Base-by-base conservation (phyloP, 345 rosid species). In the Ceriops decandra region DNA sequence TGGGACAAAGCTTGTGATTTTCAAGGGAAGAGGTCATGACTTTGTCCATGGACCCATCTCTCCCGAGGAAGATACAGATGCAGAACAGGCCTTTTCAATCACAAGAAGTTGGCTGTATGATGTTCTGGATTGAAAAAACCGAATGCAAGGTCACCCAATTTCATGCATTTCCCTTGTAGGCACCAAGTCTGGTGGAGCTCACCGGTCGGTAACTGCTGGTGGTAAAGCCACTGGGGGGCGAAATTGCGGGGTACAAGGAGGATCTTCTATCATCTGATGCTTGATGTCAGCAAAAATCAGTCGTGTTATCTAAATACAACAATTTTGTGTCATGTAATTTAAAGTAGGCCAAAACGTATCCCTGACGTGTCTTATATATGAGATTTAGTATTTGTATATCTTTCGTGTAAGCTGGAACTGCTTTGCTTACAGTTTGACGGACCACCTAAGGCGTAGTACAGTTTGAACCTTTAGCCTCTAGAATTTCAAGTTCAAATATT, bases 41-140 rank as follows among this genome's bases (percentile, higher is more conserved):
- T 93, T 90, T 66, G 93, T 82, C 20, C 97, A 89, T 75, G 83
- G 85, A 4, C 95, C 97, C 0, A 79, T 68, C 64, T 86, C 96
- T 9, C 79, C 84, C 0, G 95, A 87, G 68, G 97, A 93, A 70
- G 98, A 93, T 67, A 52, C 8, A 31, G 98, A 87, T 36, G 97
- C 97, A 0, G 98, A 93, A 57, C 80, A 79, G 72, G 96, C 92
- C 2, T 90, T 89, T 74, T 35, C 67, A 20, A 61, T 79, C 31
- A 79, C 83, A 86, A 89, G 90, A 76, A 89, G 77, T 72, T 93
- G 98, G 96, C 75, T 93, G 54, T 76, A 81, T 65, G 82, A 85
- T 64, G 78, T 75, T 52, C 74, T 93, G 71, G 54, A 69, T 51
- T 53, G 33, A 67, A 65, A 81, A 28, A 69, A 75, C 7, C 76